phyloP scores from a whole-genome alignment of 2,329 filamentous ascomycete genomes.

The Pseudogymnoascus sp. region DNA sequence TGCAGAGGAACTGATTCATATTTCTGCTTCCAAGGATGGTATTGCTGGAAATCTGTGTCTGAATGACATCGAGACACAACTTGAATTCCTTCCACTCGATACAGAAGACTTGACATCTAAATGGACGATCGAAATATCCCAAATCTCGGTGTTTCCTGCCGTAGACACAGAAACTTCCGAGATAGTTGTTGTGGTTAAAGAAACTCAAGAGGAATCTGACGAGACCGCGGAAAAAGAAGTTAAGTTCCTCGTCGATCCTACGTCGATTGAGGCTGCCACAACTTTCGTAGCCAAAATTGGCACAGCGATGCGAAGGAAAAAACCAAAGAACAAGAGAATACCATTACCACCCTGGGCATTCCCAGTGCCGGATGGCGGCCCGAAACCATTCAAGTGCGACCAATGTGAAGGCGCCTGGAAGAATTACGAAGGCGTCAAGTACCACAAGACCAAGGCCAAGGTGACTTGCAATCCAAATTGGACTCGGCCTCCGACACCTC shows the following conservation, averaged over 20 bases:
- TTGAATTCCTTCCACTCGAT: neutral
- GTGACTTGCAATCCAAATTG: conserved; percentile 30
- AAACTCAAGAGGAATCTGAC: neutral
- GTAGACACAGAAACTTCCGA: neutral
- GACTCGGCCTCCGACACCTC: conserved; percentile 15
- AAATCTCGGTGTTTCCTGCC: neutral
- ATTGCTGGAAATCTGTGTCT: conserved; percentile 11
- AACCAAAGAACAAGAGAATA: conserved; percentile 16
- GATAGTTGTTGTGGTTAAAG: neutral
- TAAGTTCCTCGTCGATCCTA: conserved; percentile 23
- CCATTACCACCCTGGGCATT: conserved; percentile 6
- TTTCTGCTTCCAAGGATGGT: neutral
- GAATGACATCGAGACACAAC: neutral
- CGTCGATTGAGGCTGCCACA: conserved; percentile 20
- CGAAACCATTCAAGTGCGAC: conserved; percentile 28
- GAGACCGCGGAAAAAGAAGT: conserved; percentile 18
- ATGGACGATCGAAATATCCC: neutral
- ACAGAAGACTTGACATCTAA: neutral
- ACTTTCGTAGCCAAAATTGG: conserved; percentile 27
- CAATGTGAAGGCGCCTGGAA: conserved; percentile 28
- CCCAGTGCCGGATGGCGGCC: conserved; percentile 15
- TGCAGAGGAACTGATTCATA: neutral
- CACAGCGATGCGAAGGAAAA: conserved; percentile 17
- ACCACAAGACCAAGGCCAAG: conserved; percentile 28
- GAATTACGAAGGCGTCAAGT: conserved; percentile 30